phyloP scores from a whole-genome alignment of 305 asterid species.

The Plantago rigida region DNA sequence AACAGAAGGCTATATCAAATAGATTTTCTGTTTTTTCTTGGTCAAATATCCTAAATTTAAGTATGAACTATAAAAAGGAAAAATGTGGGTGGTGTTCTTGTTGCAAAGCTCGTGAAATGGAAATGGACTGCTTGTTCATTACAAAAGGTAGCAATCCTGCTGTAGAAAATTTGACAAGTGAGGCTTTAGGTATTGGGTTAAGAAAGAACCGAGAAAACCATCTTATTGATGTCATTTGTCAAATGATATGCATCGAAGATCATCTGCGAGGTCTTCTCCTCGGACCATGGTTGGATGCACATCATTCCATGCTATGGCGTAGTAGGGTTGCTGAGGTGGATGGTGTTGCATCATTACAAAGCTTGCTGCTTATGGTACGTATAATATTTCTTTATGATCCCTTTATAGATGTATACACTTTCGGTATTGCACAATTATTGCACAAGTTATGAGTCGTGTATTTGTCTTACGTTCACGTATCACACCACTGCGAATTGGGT shows the following conservation, averaged over 20 bases:
- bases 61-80: constrained; percentile 49
- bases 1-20: constrained; percentile 55
- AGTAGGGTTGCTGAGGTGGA: constrained; percentile 41
- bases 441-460: too few relatives aligned
- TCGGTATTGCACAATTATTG: constrained; percentile 1
- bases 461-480: too few relatives aligned
- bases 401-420: constrained; percentile 6
- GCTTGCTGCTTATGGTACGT: constrained; percentile 56
- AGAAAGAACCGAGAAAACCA: constrained; percentile 45
- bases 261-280: constrained; percentile 78
- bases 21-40: constrained; percentile 52
- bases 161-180: constrained; percentile 46
- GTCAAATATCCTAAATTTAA: constrained; percentile 45
- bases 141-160: constrained; percentile 44
- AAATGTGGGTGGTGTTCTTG: constrained; percentile 90
- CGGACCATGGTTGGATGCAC: constrained; percentile 89
- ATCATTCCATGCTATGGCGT: constrained; percentile 61
- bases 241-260: constrained; percentile 58
- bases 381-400: constrained; percentile 4
- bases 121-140: constrained; percentile 57
- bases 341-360: constrained; percentile 42
- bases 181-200: constrained; percentile 42
- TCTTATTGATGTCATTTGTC: constrained; percentile 67
- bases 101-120: constrained; percentile 64
- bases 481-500: too few relatives aligned